Conservation (phyloP, 352 stramenopile species). For the Globisporangium okanoganense region DNA sequence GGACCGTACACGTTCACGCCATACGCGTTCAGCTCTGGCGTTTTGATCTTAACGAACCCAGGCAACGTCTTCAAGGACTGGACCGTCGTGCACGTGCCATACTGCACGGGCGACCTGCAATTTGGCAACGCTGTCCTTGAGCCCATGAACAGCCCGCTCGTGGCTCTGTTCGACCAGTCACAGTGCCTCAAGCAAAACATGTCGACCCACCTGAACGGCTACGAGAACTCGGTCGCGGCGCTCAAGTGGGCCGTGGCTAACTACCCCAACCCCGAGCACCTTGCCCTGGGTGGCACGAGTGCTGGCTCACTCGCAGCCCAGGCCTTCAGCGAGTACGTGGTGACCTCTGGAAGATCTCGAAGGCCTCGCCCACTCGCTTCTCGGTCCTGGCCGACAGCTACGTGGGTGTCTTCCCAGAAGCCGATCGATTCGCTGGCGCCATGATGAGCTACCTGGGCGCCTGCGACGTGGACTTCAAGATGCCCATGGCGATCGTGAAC, state of each 20-base stretch:
- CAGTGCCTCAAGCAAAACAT: slow-evolving; percentile 34
- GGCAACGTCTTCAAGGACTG: slow-evolving; percentile 67
- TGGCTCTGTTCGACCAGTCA: slow-evolving; percentile 12
- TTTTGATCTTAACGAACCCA: slow-evolving; percentile 42
- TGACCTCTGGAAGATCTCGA: slow-evolving; percentile 39
- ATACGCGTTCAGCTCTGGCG: slow-evolving; percentile 31
- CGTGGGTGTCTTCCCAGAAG: slow-evolving; percentile 31
- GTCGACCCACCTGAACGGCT: slow-evolving; percentile 54
- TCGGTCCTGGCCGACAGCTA: slow-evolving; percentile 40
- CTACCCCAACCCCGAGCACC: slow-evolving; percentile 47
- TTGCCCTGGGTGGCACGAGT: slow-evolving; percentile 48
- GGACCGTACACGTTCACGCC: slow-evolving; percentile 27
- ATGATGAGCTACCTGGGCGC: slow-evolving; percentile 31
- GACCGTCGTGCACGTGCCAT: slow-evolving; percentile 68
- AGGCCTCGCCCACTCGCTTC: slow-evolving; percentile 30
- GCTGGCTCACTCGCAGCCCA: slow-evolving; percentile 52
- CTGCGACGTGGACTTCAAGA: slow-evolving; percentile 28
- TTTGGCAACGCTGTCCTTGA: slow-evolving; percentile 32
- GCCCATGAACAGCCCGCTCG: slow-evolving; percentile 11
- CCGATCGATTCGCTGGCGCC: slow-evolving; percentile 10
- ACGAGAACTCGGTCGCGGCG: slow-evolving; percentile 55
- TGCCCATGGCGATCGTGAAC: slow-evolving; percentile 9
- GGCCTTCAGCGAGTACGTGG: slow-evolving; percentile 30
- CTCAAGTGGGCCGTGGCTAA: slow-evolving; percentile 58
- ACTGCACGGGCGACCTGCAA: slow-evolving; percentile 73